Percentiles rank a stretch among this genome's conserved stretches.
These are phyloP conservation scores for Auriscalpium orientale DNA, from an alignment of 768 basidiomycete species.

Conservation along the genomic window DNA sequence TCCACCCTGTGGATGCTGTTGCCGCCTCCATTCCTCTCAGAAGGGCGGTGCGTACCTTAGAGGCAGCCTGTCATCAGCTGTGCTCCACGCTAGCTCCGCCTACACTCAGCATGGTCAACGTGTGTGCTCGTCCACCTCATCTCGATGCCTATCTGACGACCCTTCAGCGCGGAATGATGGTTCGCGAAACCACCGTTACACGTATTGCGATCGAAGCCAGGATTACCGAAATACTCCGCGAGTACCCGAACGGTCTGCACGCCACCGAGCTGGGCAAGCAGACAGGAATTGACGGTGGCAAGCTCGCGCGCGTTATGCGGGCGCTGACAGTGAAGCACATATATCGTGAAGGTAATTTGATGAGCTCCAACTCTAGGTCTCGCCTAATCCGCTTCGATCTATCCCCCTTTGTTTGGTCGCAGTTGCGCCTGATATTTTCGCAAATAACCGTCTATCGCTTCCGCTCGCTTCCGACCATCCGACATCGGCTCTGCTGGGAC, in stretches of 20 bases:
- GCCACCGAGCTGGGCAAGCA: slow-evolving; percentile 24
- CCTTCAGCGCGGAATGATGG: slow-evolving; percentile 1
- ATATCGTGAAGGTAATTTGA: slow-evolving; percentile 30
- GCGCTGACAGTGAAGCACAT: slow-evolving; percentile 33
- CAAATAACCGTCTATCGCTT: slow-evolving; percentile 35
- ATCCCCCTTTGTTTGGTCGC: background rate
- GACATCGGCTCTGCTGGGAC: slow-evolving; percentile 19
- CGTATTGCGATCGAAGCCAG: slow-evolving; percentile 28
- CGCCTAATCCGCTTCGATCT: no score
- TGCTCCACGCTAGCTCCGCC: slow-evolving; percentile 15
- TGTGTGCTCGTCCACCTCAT: background rate
- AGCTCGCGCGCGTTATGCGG: slow-evolving; percentile 33
- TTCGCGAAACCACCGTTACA: slow-evolving; percentile 19
- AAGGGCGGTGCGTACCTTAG: slow-evolving; percentile 13
- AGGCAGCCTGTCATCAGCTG: slow-evolving; percentile 19
- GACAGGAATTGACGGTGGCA: slow-evolving; percentile 27
- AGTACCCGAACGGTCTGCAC: slow-evolving; percentile 30
- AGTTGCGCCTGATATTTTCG: slow-evolving; percentile 32
- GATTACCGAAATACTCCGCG: slow-evolving; percentile 31
- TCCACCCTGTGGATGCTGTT: slow-evolving; percentile 4
- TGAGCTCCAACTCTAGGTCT: no score
- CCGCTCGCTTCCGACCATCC: slow-evolving; percentile 27
- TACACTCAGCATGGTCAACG: slow-evolving; percentile 12
- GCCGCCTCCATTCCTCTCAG: slow-evolving; percentile 6
- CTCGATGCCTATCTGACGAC: background rate